Percentiles rank a stretch among this genome's conserved stretches.
Conservation (phyloP, 2,329 filamentous ascomycete genomes). For the Rhinocladiella similis region DNA sequence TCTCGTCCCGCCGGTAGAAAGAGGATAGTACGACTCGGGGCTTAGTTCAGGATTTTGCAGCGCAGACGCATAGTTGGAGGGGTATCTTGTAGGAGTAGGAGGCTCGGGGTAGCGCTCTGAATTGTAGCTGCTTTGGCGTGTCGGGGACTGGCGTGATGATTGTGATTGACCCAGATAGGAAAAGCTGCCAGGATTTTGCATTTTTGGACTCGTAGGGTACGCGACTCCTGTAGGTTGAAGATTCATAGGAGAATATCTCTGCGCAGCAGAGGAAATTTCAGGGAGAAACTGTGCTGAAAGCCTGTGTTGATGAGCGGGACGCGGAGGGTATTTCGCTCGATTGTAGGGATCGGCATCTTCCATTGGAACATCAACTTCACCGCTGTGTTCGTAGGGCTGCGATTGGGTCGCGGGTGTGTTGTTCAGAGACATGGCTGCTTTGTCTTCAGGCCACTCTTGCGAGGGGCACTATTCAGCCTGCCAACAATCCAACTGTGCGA, state of each 20-base stretch:
- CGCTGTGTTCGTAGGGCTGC: constrained; percentile 63
- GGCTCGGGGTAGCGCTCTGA: constrained; percentile 35
- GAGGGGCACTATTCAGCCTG: not conserved
- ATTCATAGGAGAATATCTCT: constrained; percentile 97
- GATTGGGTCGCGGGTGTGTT: constrained; percentile 60
- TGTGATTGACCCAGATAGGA: constrained; percentile 57
- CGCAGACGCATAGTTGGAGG: constrained; percentile 70
- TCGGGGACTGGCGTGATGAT: constrained; percentile 74
- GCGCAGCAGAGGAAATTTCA: constrained; percentile 78
- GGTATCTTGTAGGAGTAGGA: constrained; percentile 38
- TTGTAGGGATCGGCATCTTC: constrained; percentile 86
- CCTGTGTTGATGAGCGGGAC: constrained; percentile 75
- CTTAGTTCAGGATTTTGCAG: constrained; percentile 69
- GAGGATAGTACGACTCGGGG: constrained; percentile 69
- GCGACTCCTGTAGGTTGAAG: constrained; percentile 76
- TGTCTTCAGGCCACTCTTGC: not conserved
- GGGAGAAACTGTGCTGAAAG: constrained; percentile 69
- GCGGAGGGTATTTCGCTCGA: constrained; percentile 80
- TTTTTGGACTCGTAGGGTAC: constrained; percentile 67
- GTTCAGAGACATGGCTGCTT: constrained; percentile 49
- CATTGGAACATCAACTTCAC: constrained; percentile 78
- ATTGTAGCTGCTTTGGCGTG: constrained; percentile 53
- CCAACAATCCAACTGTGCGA: not conserved
- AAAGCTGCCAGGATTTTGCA: constrained; percentile 49
- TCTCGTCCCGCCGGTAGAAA: constrained; percentile 60